Conservation (phyloP, 2,329 filamentous ascomycete species). For the Magnaporthiopsis poae region DNA sequence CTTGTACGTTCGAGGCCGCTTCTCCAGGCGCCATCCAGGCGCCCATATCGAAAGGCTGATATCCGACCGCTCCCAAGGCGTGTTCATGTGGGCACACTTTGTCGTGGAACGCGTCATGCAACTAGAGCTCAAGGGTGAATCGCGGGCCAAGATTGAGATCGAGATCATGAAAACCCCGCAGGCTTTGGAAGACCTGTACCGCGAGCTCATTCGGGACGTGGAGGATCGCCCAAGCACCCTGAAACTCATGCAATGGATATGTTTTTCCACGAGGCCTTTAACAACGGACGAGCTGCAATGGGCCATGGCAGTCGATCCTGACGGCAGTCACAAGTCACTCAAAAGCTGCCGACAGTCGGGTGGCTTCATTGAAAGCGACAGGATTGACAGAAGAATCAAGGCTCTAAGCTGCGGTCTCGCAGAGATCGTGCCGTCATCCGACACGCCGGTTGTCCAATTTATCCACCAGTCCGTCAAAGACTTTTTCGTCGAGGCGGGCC, state of each 20-base stretch:
- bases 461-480: slow-evolving; percentile 27
- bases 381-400: slow-evolving; percentile 15
- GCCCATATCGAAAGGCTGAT: too few species aligned
- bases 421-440: slow-evolving; percentile 12
- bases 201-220: too few species aligned
- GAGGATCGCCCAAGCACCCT: too few species aligned
- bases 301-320: slow-evolving; percentile 20
- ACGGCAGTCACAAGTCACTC: slow-evolving; percentile 15
- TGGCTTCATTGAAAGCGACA: slow-evolving; percentile 13
- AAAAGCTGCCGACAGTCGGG: slow-evolving; percentile 12
- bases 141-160: too few species aligned
- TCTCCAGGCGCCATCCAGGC: too few species aligned
- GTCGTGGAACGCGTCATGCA: slow-evolving; percentile 16
- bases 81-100: slow-evolving; percentile 29
- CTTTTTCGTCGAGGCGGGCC: slow-evolving; percentile 17
- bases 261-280: slow-evolving; percentile 20
- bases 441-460: slow-evolving; percentile 19
- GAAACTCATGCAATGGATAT: slow-evolving; percentile 24
- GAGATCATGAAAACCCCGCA: too few species aligned
- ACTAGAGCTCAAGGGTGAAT: slow-evolving; percentile 11
- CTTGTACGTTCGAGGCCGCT: too few species aligned
- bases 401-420: slow-evolving; percentile 22
- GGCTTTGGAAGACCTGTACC: too few species aligned
- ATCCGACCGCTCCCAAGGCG: too few species aligned
- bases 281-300: slow-evolving; percentile 21